Base-by-base conservation (phyloP, 106 monocot genomes). In the Dendrobium officinale region DNA sequence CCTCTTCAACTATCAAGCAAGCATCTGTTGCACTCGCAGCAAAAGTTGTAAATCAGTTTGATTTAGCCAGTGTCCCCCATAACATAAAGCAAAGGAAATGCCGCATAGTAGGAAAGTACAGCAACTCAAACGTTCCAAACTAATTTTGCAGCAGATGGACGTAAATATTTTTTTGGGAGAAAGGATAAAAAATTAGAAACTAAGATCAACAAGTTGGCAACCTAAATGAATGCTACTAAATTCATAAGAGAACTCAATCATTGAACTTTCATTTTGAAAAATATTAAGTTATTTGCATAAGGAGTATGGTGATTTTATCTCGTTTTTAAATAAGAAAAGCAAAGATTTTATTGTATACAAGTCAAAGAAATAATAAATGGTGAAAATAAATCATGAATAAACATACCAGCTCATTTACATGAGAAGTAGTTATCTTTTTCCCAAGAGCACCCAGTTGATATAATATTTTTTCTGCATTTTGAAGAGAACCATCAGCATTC, bases 391-490 rank as follows among this genome's bases (percentile, higher is more conserved):
- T 29, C 49, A 9, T 76, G 44, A 31, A 6, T 13, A 75, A 59
- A 83, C 90, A 90, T 77, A 93, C 93, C 20, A 93, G 84, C 74
- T 90, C 90, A 83, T 87, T 85, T 22, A 90, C 93, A 80, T 87
- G 90, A 37, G 88, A 84, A 37, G 85, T 66, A 3, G 93, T 90
- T 27, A 93, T 89, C 86, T 45, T 86, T 79, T 83, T 90, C 20
- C 93, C 88, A 72, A 90, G 80, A 67, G 90, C 87, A 80, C 84
- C 87, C 44, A 90, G 31, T 80, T 93, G 88, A 10, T 90, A 88
- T 31, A 93, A 79, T 82, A 90, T 87, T 44, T 82, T 90, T 86
- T 90, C 93, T 47, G 93, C 93, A 90, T 93, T 90, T 27, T 84
- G 74, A 68, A 90, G 88, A 81, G 93, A 93, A 77, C 93, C 93